These are phyloP conservation scores for Sugiyamaella sp. DNA, from an alignment of 1,139 yeast species.

Conservation along the genomic window DNA sequence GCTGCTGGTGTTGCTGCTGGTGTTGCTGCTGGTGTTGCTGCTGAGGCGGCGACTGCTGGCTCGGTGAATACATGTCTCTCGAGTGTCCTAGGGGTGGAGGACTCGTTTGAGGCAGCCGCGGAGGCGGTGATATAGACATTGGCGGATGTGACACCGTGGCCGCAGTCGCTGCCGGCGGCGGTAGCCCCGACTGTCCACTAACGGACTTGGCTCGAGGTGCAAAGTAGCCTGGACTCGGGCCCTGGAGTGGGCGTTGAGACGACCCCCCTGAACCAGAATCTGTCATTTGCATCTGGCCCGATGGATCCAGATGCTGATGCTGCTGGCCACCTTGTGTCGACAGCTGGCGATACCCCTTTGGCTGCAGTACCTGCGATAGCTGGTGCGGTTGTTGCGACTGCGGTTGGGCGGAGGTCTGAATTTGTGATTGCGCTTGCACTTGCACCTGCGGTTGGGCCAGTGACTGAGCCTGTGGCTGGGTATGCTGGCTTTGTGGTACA, in stretches of 20 bases:
- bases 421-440: background rate
- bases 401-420: background rate
- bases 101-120: constrained; percentile 23
- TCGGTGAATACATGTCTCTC: constrained; percentile 11
- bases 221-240: constrained; percentile 35
- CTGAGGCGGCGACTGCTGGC: no score
- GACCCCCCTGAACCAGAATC: background rate
- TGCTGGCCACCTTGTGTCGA: no score
- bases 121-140: constrained; percentile 8
- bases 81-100: constrained; percentile 13
- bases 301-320: constrained; percentile 10
- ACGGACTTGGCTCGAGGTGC: constrained; percentile 29
- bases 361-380: no score
- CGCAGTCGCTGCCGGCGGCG: background rate
- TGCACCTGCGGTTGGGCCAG: no score
- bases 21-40: constrained; percentile 11
- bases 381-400: background rate
- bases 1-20: constrained; percentile 2
- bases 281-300: constrained; percentile 5
- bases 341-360: background rate
- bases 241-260: constrained; percentile 24
- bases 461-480: background rate
- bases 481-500: no score
- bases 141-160: background rate
- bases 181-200: constrained; percentile 4